Conservation (phyloP, 148 eudicot genomes). For the Rhododendron williamsianum region DNA sequence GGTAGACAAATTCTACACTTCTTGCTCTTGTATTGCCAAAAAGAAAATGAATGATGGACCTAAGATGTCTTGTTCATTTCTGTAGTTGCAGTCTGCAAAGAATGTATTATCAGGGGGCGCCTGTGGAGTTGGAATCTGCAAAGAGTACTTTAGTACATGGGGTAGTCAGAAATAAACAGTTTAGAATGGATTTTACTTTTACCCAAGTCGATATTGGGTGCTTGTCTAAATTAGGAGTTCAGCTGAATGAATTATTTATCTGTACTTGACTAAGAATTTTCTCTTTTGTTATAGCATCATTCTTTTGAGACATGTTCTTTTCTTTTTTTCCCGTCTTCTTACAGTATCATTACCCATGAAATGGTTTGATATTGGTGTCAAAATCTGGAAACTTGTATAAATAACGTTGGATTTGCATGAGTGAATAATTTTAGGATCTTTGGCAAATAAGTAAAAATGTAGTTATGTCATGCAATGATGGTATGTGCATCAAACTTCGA, state of each 20-base stretch:
- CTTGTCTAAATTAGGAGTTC: background rate
- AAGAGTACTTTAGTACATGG: background rate
- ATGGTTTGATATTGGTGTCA: background rate
- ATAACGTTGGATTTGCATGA: background rate
- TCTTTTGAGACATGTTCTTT: background rate
- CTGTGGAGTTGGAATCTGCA: background rate
- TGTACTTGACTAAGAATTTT: background rate
- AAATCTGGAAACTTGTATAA: background rate
- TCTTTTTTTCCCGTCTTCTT: background rate
- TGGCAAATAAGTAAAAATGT: background rate
- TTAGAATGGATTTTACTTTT: background rate
- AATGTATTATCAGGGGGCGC: background rate
- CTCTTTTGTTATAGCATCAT: background rate
- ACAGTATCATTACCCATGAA: no score
- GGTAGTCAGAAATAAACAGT: background rate
- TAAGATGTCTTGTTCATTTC: background rate
- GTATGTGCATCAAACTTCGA: background rate
- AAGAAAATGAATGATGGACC: background rate
- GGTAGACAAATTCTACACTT: background rate
- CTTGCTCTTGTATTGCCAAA: background rate
- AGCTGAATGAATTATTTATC: background rate
- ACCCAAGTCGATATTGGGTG: background rate
- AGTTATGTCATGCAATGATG: background rate
- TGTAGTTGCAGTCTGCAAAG: background rate
- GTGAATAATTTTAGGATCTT: background rate